Evolutionary conservation across 768 basidiomycete genomes (phyloP), one percentile per base, ranked within the genome.

Genomic region (Daedalea quercina): DNA sequence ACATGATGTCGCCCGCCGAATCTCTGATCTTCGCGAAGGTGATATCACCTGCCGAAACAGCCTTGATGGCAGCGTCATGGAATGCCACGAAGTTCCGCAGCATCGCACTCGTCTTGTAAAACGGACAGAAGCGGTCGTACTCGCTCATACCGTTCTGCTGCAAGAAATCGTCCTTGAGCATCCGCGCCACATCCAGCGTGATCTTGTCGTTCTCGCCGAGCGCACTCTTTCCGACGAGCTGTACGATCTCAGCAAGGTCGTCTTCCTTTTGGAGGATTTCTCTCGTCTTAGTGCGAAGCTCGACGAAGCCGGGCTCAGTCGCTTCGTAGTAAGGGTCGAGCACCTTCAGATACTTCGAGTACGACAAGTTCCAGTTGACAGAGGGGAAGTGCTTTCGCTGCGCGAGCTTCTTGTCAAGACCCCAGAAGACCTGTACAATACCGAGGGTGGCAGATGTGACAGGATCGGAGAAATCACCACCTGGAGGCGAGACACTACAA

Each of bases 341-440:
- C 9, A 94, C 84, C 66, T 94, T 94, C 57, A 86, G 89, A 71
- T 99, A 98, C 70, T 99, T 99, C 54, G 96, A 98, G 70, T 98
- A 98, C 9, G 96, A 99, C n/a, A 96, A 74, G 59, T 86, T 96
- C 96, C 96, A 99, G 73, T 99, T 97, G 69, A 99, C 95, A n/a
- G 94, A 96, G 1, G 96, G 96, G 80, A 99, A 99, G 68, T 99
- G 94, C 70, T 99, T 98, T 57, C 95, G 82, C 68, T 98, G 96
- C 2, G 96, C 96, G 54, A 98, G 84, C 67, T 95, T 94, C 84
- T 99, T 99, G 74, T 98, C 96, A 24, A 99, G 81, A 69, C 96
- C 96, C 96, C 96, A 99, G 81, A 99, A 99, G 59, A 98, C 96
- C 65, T 98, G 96, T 9, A 99, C 96, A 65, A 99, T 99, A 76